Conservation (phyloP, 805 yeast genomes). For the Priceomyces medius region DNA sequence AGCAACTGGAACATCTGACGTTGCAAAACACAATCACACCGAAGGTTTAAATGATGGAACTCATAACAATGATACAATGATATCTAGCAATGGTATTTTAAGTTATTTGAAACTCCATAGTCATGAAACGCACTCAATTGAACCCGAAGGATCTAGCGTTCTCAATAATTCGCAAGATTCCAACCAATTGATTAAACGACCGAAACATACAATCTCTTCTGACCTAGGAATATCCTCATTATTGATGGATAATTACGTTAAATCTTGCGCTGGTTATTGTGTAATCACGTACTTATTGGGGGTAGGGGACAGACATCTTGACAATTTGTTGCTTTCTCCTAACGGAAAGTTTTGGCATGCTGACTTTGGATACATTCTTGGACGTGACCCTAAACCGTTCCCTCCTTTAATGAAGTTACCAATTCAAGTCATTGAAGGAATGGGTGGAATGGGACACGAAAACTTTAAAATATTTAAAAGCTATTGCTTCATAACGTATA, state of each 20-base stretch:
- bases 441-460: slow-evolving; percentile 89
- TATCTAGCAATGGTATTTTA: slow-evolving; percentile 51
- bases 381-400: slow-evolving; percentile 97
- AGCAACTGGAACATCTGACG: slow-evolving; percentile 7
- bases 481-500: slow-evolving; percentile 92
- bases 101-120: slow-evolving; percentile 65
- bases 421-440: slow-evolving; percentile 93
- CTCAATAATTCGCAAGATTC: slow-evolving; percentile 12
- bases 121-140: slow-evolving; percentile 24
- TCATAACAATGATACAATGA: slow-evolving; percentile 4
- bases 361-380: slow-evolving; percentile 94
- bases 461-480: slow-evolving; percentile 85
- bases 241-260: slow-evolving; percentile 90
- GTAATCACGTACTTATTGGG: slow-evolving; percentile 93
- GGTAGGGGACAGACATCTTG: slow-evolving; percentile 96
- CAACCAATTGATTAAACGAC: slow-evolving; percentile 12
- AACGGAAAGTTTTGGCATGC: slow-evolving; percentile 93
- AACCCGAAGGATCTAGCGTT: slow-evolving; percentile 25
- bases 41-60: not conserved
- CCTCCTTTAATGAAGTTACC: slow-evolving; percentile 98
- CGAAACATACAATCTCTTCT: slow-evolving; percentile 34
- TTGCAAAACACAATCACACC: not conserved
- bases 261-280: slow-evolving; percentile 97
- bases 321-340: slow-evolving; percentile 76
- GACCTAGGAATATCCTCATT: slow-evolving; percentile 53